Base-by-base conservation (phyloP, 495 filamentous ascomycete genomes). In the Neurospora tetrasperma region DNA sequence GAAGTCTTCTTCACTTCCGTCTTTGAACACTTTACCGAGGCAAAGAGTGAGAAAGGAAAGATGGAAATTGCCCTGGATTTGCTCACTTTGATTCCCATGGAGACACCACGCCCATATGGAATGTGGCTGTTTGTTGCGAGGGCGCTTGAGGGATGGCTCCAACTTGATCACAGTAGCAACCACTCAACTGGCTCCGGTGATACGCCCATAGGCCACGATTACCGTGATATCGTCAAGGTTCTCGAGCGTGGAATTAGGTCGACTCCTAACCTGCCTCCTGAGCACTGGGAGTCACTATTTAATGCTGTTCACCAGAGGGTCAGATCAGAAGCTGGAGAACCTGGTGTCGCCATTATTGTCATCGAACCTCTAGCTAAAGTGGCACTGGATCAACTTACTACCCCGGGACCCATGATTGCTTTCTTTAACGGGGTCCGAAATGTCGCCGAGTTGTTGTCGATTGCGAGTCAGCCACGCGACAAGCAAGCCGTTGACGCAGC, bases 351-450 rank as follows among this genome's bases (percentile, higher is more conserved):
- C 4, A 82, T 88, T 23, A 84, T 88, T 39, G 84, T 92, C 14
- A 83, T 93, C 39, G 93, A 94, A 72, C 93, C 93, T 11, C 78
- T 97, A 27, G 88, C 92, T 5, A 89, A 88, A 69, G 77, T 75
- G 4, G 44, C 89, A 2, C 69, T 80, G 10, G 80, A 85, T 10
- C 71, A 76, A 69, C 41, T 78, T 8, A 76, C 70, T 14, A 39
- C 72, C n/a, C 27, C 20, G 31, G 72, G 46, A 11, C 4, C 75
- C 12, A 54, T 27, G 4, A 23, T 8, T 44, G 38, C 35, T 14
- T 54, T 74, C 12, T 16, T 72, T 31, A 79, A 71, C 31, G 74
- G 81, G 6, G 70, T 87, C 14, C 79, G 78, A 69, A 76, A 73
- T 46, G 73, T 80, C 23, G 75, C 78, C 20, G 79, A 82, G 44